phyloP scores from a whole-genome alignment of 441 rosid genomes.

The Gossypium aridum region DNA sequence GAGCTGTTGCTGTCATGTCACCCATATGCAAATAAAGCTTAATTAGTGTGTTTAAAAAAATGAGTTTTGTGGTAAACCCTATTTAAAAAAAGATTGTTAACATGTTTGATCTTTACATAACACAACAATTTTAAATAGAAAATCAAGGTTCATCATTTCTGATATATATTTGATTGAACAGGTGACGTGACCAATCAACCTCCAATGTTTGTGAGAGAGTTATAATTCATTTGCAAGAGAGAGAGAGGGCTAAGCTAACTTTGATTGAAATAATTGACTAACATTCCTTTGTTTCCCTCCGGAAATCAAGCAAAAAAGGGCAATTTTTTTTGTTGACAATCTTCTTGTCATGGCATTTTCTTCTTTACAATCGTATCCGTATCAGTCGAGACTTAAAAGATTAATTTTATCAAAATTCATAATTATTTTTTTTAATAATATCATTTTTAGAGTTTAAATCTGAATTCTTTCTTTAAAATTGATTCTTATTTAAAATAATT shows the following conservation, averaged over 20 bases:
- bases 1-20: conserved; percentile 65
- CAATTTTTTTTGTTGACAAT: not conserved
- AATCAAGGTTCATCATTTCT: too few species aligned
- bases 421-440: too few species aligned
- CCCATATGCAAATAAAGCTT: conserved; percentile 12
- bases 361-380: too few species aligned
- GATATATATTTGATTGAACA: not conserved
- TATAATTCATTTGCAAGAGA: not conserved
- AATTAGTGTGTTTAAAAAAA: too few species aligned
- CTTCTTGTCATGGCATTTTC: not conserved
- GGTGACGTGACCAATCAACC: conserved; percentile 2
- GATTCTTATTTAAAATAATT: too few species aligned
- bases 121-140: not conserved
- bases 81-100: not conserved
- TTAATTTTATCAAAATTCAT: too few species aligned
- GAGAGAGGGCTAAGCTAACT: not conserved
- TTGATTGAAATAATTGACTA: not conserved
- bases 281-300: conserved; percentile 5
- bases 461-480: too few species aligned
- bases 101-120: conserved; percentile 3
- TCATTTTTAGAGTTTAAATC: too few species aligned
- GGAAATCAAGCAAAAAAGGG: conserved; percentile 6
- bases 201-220: not conserved
- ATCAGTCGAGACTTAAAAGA: too few species aligned
- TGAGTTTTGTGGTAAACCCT: not conserved